phyloP scores from a whole-genome alignment of 2,329 filamentous ascomycete genomes.

The Thielaviopsis punctulata region DNA sequence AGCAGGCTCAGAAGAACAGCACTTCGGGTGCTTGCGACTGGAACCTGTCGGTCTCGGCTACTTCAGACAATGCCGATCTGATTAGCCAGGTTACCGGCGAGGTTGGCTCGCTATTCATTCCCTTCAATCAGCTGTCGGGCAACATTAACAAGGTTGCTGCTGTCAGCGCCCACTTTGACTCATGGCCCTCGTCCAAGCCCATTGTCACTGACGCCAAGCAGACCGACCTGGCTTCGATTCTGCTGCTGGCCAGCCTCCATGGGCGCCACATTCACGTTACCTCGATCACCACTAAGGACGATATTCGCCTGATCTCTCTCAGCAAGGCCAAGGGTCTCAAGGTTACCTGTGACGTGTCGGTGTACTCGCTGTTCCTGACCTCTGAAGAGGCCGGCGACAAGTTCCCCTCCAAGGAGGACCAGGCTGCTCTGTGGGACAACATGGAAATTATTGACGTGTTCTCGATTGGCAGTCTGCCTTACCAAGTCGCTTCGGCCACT shows the following conservation, averaged over 20 bases:
- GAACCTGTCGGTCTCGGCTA: slow-evolving; percentile 63
- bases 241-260: slow-evolving; percentile 62
- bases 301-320: slow-evolving; percentile 59
- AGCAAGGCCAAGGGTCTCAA: slow-evolving; percentile 68
- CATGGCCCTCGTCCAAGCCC: slow-evolving; percentile 62
- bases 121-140: slow-evolving; percentile 64
- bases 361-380: slow-evolving; percentile 62
- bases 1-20: slow-evolving; percentile 53
- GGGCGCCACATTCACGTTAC: slow-evolving; percentile 65
- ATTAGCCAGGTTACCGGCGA: slow-evolving; percentile 55
- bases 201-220: slow-evolving; percentile 69
- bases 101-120: slow-evolving; percentile 66
- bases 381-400: slow-evolving; percentile 48
- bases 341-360: slow-evolving; percentile 68
- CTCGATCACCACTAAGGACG: slow-evolving; percentile 64
- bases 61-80: slow-evolving; percentile 55
- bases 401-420: slow-evolving; percentile 50
- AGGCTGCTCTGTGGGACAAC: slow-evolving; percentile 58
- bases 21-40: slow-evolving; percentile 56
- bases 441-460: slow-evolving; percentile 60
- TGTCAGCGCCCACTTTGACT: slow-evolving; percentile 61
- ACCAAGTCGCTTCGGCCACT: slow-evolving; percentile 47
- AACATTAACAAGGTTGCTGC: slow-evolving; percentile 74
- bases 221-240: slow-evolving; percentile 63
- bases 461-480: slow-evolving; percentile 62